Conservation (phyloP, 179 eudicot genomes). For the Nepenthes alata region DNA sequence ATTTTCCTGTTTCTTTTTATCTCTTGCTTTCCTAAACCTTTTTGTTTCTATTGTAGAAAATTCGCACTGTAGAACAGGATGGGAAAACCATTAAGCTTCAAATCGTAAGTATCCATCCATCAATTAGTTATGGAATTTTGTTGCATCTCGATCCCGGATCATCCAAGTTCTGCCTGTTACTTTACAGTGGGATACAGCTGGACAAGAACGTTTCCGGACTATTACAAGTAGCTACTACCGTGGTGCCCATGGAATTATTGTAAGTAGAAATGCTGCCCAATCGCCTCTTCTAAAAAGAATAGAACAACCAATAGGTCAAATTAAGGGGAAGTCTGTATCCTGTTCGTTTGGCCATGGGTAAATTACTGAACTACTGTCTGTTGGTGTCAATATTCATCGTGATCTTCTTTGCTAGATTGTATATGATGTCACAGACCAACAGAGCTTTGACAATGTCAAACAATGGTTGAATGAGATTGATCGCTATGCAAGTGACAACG, state of each 20-base stretch:
- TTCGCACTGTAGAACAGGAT: slow-evolving; percentile 39
- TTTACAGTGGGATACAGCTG: slow-evolving; percentile 38
- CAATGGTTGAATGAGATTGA: slow-evolving; percentile 37
- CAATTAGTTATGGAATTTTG: not conserved
- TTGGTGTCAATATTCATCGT: not conserved
- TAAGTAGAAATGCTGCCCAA: slow-evolving; percentile 15
- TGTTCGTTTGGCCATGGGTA: not conserved
- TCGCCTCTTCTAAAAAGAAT: not conserved
- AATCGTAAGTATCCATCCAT: slow-evolving; percentile 20
- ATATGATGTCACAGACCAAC: slow-evolving; percentile 39
- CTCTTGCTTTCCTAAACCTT: not conserved
- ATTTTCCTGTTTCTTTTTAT: not conserved
- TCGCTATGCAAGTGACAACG: slow-evolving; percentile 39
- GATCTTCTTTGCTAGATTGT: slow-evolving; percentile 19
- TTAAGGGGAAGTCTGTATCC: not conserved
- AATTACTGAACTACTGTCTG: not conserved
- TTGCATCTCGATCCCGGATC: not conserved
- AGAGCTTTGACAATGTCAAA: slow-evolving; percentile 37
- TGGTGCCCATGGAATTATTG: slow-evolving; percentile 45
- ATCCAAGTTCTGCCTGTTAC: not conserved
- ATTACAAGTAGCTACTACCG: slow-evolving; percentile 47
- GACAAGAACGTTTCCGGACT: slow-evolving; percentile 42
- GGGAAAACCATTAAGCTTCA: slow-evolving; percentile 38
- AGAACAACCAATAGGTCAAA: not conserved
- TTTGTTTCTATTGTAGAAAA: slow-evolving; percentile 19